These are phyloP conservation scores for Fusarium tupiense DNA, from an alignment of 2,329 filamentous ascomycete species.

Conservation along the genomic window DNA sequence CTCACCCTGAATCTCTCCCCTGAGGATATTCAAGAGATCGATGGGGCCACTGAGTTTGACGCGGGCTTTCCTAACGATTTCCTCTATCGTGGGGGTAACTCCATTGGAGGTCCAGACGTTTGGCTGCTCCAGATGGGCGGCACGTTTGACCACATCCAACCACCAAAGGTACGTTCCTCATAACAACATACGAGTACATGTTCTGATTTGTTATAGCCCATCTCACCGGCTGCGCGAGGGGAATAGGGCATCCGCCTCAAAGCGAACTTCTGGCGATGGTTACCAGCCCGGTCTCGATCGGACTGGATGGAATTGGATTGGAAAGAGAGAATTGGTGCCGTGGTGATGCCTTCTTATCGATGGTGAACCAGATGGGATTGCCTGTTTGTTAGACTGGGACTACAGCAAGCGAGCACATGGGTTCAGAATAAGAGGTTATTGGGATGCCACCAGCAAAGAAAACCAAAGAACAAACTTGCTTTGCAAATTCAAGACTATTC, in stretches of 20 bases:
- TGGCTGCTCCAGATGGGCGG: slow-evolving; percentile 59
- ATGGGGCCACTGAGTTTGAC: slow-evolving; percentile 69
- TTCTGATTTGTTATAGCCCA: slow-evolving; percentile 47
- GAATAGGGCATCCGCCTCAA: slow-evolving; percentile 53
- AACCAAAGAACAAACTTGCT: neutral
- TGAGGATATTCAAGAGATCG: slow-evolving; percentile 74
- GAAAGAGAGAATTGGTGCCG: slow-evolving; percentile 7
- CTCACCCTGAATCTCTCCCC: slow-evolving; percentile 67
- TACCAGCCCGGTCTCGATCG: slow-evolving; percentile 30
- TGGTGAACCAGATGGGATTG: neutral
- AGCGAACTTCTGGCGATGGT: slow-evolving; percentile 48
- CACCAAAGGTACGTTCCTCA: slow-evolving; percentile 47
- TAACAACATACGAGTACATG: too few species aligned
- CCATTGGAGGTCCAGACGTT: slow-evolving; percentile 53
- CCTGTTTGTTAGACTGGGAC: neutral
- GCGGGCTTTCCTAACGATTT: slow-evolving; percentile 74
- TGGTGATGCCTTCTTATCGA: slow-evolving; percentile 8
- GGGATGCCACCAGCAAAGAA: neutral
- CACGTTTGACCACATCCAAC: slow-evolving; percentile 60
- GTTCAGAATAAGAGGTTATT: neutral
- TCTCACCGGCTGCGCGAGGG: slow-evolving; percentile 52
- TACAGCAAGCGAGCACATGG: neutral
- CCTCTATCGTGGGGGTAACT: slow-evolving; percentile 55
- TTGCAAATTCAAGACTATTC: neutral
- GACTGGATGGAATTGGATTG: slow-evolving; percentile 10